A percentile compares a stretch with the other conserved stretches of the same genome.
Conservation (phyloP, 768 basidiomycete species). For the Boletus subcaerulescens region DNA sequence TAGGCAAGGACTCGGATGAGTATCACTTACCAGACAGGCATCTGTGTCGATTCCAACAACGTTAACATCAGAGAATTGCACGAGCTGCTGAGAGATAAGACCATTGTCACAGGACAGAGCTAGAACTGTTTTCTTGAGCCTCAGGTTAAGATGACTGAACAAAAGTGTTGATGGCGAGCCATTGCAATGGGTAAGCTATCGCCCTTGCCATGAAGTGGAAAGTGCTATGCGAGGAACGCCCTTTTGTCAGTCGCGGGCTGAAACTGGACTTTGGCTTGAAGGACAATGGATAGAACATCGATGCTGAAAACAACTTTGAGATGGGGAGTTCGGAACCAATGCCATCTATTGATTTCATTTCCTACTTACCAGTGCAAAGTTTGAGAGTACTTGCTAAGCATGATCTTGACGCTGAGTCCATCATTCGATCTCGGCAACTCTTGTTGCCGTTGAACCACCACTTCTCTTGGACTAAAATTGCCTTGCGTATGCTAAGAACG, state of each 20-base stretch:
- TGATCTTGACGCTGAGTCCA: too few species aligned
- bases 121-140: conserved; percentile 4
- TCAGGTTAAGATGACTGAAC: conserved; percentile 7
- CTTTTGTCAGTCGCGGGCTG: background rate
- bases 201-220: conserved; percentile 6
- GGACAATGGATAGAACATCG: background rate
- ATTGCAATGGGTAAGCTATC: conserved; percentile 6
- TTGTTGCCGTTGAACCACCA: too few species aligned
- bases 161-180: conserved; percentile 9
- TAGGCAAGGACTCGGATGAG: background rate
- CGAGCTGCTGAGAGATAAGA: background rate
- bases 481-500: too few species aligned
- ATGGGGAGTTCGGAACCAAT: too few species aligned
- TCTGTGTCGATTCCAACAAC: conserved; percentile 8
- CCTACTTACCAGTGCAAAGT: background rate
- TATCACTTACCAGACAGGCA: background rate
- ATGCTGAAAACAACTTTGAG: background rate
- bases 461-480: too few species aligned
- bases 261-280: background rate
- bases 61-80: conserved; percentile 5
- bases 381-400: too few species aligned
- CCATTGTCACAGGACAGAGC: conserved; percentile 5
- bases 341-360: background rate
- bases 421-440: too few species aligned
- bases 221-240: background rate